phyloP scores from a whole-genome alignment of 305 asterid species.

The Fraxinus ornus region DNA sequence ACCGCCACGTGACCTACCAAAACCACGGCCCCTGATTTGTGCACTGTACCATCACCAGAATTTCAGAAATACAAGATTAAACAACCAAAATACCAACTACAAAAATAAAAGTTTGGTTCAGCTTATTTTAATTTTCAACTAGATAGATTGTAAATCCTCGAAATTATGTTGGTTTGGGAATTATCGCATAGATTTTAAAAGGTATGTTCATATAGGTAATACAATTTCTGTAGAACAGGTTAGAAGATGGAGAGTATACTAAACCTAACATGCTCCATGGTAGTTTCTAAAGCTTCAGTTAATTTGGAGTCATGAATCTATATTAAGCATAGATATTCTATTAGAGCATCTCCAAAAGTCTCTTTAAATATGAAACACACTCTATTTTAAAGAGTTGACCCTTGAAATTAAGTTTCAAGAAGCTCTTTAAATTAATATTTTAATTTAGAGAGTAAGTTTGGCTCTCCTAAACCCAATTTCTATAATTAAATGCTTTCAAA shows the following conservation, averaged over 20 bases:
- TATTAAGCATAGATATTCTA: background rate
- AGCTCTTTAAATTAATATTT: no score
- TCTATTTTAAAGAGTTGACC: no score
- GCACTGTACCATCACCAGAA: constrained; percentile 38
- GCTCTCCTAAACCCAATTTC: background rate
- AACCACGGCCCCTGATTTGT: constrained; percentile 66
- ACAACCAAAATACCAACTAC: constrained; percentile 2
- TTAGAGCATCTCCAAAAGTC: background rate
- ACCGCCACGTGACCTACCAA: constrained; percentile 70
- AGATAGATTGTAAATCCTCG: background rate
- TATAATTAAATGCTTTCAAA: background rate
- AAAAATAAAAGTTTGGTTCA: background rate
- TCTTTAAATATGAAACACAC: background rate
- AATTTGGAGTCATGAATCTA: background rate
- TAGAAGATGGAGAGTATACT: background rate
- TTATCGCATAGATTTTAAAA: background rate
- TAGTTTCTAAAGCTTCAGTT: background rate
- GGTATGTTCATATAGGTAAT: background rate
- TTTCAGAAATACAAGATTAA: constrained; percentile 13
- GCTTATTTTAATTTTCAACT: background rate
- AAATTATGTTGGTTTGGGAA: background rate
- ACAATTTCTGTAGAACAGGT: background rate
- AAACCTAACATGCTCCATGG: background rate
- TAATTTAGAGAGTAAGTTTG: background rate
- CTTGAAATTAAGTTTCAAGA: background rate